A percentile compares a stretch with the other conserved stretches of the same genome.
Evolutionary conservation across 148 eudicot species (phyloP).

Genomic region (Rhododendron henanense): DNA sequence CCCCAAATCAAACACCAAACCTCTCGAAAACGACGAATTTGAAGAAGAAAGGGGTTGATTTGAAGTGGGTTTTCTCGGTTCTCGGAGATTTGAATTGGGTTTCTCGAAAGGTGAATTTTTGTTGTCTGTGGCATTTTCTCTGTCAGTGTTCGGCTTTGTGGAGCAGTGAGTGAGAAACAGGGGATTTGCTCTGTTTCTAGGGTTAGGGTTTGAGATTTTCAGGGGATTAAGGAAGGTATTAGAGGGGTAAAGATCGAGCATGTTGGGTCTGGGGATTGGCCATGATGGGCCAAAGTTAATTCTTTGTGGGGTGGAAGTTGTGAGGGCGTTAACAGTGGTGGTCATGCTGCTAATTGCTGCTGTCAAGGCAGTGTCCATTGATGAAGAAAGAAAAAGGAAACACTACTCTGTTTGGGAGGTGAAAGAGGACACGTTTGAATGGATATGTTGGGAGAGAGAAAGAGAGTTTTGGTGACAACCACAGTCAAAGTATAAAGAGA

Average conservation of each 20-base stretch:
- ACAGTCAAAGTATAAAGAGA: background rate
- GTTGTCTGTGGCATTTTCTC: slow-evolving; percentile 30
- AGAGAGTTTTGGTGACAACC: background rate
- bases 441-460: too few relatives aligned
- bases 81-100: slow-evolving; percentile 7
- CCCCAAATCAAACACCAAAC: slow-evolving; percentile 71
- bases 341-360: slow-evolving; percentile 11
- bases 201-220: slow-evolving; percentile 15
- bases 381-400: background rate
- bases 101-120: slow-evolving; percentile 11
- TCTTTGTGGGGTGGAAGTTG: slow-evolving; percentile 17
- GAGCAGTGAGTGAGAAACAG: slow-evolving; percentile 40
- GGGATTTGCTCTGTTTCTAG: slow-evolving; percentile 21
- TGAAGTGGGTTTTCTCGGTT: slow-evolving; percentile 23
- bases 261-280: slow-evolving; percentile 11
- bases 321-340: slow-evolving; percentile 18
- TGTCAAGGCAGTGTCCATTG: slow-evolving; percentile 25
- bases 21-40: slow-evolving; percentile 39
- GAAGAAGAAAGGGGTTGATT: slow-evolving; percentile 19
- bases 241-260: slow-evolving; percentile 13
- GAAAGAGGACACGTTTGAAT: slow-evolving; percentile 21
- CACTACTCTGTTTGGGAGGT: background rate
- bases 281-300: slow-evolving; percentile 8
- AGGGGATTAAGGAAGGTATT: slow-evolving; percentile 20
- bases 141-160: slow-evolving; percentile 39